Conservation (phyloP, 2,329 filamentous ascomycete genomes). For the Lasiodiplodia theobromae region DNA sequence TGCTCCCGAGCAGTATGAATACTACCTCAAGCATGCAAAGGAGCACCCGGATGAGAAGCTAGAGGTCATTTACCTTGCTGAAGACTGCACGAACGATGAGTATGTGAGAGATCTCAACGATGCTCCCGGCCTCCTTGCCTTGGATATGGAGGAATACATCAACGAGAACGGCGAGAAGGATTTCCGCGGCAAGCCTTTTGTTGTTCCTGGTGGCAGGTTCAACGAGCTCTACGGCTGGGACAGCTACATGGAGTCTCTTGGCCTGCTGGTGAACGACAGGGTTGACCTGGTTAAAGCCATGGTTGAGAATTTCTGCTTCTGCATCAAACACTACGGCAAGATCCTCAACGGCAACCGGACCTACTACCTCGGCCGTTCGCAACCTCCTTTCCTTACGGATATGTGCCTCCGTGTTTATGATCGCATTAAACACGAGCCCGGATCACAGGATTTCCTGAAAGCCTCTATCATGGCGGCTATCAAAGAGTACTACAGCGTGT, state of each 20-base stretch:
- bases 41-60: conserved; percentile 83
- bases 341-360: conserved; percentile 96
- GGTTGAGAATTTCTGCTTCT: conserved; percentile 97
- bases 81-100: conserved; percentile 76
- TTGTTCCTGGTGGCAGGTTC: conserved; percentile 97
- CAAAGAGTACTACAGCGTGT: conserved; percentile 94
- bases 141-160: conserved; percentile 80
- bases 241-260: conserved; percentile 97
- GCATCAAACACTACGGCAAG: conserved; percentile 97
- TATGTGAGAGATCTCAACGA: conserved; percentile 83
- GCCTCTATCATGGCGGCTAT: conserved; percentile 86
- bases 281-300: conserved; percentile 90
- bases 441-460: conserved; percentile 80
- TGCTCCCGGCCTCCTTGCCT: conserved; percentile 86
- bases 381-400: conserved; percentile 96
- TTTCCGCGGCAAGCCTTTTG: conserved; percentile 84
- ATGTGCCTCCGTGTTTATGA: conserved; percentile 96
- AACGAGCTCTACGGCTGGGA: conserved; percentile 99
- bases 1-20: conserved; percentile 86
- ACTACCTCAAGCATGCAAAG: conserved; percentile 81
- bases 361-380: conserved; percentile 93
- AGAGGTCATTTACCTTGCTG: conserved; percentile 81
- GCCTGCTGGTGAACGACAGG: conserved; percentile 83
- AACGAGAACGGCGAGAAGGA: conserved; percentile 74
- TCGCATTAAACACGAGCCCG: conserved; percentile 85